Evolutionary conservation across 1,284 basidiomycete genomes (phyloP).

Genomic region (Leucoagaricus sp.): DNA sequence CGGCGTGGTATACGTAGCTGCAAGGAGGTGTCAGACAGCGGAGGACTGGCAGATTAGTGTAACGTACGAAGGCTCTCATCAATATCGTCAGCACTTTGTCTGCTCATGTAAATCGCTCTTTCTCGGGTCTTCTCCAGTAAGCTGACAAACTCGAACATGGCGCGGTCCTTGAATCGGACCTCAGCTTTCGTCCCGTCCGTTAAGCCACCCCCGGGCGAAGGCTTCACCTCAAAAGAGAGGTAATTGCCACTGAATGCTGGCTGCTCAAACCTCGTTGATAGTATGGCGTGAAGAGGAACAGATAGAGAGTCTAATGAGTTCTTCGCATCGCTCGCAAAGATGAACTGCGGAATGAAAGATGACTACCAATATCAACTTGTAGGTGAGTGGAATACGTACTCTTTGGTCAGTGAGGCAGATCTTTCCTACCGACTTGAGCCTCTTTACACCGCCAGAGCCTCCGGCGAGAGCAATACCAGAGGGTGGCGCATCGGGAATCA

Average conservation of each 20-base stretch:
- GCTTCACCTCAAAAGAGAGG: constrained; percentile 63
- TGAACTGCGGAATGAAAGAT: constrained; percentile 45
- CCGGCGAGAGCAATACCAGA: constrained; percentile 43
- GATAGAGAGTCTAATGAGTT: constrained; percentile 45
- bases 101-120: constrained; percentile 70
- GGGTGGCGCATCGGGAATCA: constrained; percentile 56
- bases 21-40: constrained; percentile 5
- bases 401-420: constrained; percentile 71
- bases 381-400: constrained; percentile 41
- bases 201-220: constrained; percentile 64
- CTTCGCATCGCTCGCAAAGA: constrained; percentile 52
- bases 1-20: constrained; percentile 60
- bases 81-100: constrained; percentile 56
- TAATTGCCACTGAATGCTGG: constrained; percentile 72
- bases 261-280: constrained; percentile 73
- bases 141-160: constrained; percentile 73
- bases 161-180: constrained; percentile 64
- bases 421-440: constrained; percentile 58
- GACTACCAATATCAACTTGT: neutral
- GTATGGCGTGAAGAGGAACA: constrained; percentile 64
- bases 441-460: constrained; percentile 54
- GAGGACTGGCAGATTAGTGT: neutral
- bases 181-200: constrained; percentile 63
- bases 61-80: constrained; percentile 66
- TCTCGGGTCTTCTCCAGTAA: constrained; percentile 75